Conservation (phyloP, 495 filamentous ascomycete species). For the Talaromyces stipitatus region DNA sequence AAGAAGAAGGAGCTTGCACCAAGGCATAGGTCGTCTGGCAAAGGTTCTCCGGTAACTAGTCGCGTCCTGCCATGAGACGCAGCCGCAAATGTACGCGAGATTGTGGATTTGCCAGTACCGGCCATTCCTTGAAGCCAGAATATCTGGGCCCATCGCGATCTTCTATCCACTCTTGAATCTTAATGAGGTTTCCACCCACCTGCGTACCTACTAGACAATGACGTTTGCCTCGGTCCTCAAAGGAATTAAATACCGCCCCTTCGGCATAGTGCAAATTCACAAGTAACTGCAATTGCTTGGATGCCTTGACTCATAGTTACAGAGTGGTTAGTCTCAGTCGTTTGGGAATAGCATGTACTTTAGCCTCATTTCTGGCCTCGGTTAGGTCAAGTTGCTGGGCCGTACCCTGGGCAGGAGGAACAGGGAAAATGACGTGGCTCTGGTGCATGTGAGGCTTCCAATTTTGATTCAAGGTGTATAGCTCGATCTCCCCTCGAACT, state of each 20-base stretch:
- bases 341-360: background rate
- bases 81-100: slow-evolving; percentile 30
- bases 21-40: background rate
- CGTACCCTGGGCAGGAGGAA: no score
- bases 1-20: slow-evolving; percentile 38
- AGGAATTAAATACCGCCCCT: background rate
- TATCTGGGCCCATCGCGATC: slow-evolving; percentile 10
- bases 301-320: background rate
- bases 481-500: no score
- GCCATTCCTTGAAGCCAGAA: slow-evolving; percentile 42
- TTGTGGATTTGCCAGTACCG: slow-evolving; percentile 40
- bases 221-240: background rate
- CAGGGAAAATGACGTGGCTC: no score
- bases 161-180: background rate
- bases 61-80: background rate
- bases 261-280: background rate
- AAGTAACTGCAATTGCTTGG: background rate
- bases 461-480: no score
- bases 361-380: background rate
- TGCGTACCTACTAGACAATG: background rate
- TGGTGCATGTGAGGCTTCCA: no score
- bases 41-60: background rate
- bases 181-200: background rate
- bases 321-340: background rate
- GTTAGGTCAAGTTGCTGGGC: no score